Evolutionary conservation across 2,329 filamentous ascomycete genomes (phyloP), one percentile per base, ranked within the genome.

Genomic region (Alternaria gansuensis): DNA sequence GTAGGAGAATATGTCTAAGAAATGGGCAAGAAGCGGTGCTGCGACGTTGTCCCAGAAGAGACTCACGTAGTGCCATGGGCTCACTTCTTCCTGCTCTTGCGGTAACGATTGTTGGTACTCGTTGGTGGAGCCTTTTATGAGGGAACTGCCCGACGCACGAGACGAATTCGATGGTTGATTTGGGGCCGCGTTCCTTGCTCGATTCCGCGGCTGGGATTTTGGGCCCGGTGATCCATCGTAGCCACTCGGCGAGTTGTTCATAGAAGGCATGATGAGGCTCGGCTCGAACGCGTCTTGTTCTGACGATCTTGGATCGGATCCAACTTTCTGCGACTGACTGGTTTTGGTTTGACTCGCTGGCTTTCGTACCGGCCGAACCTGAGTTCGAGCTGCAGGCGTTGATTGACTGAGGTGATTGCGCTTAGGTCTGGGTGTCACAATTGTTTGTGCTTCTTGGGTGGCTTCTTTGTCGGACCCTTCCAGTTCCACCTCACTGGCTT

Each of bases 1-100:
- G 53, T 88, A 82, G 5, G 80, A 80, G 11, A 90, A 60, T 14
- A 91, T 80, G 29, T 85, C 85, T 2, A 85, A 62, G 3, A 80
- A 57, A 82, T 88, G 90, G 8, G 62, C 70, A 11, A 80, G 33
- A 2, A 78, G 29, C 1, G 81, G 79, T 4, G 57, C 66, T 2
- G 76, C 31, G 5, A 79, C 51, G 14, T 75, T 73, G 3, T 65
- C 36, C 71, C 73, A 80, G 14, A 78, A 40, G 1, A 74, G 58
- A 8, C 62, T 56, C 23, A 73, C 33, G 44, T 71, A 74, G 41
- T 70, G 54, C 63, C 65, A 67, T 10, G 66, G 65, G 10, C 63
- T 59, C 1, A 66, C 60, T 52, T 63, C 62, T 51, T 66, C 55
- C 45, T 63, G 44, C n/a, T 60, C 55, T 29, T 56, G 48, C 3